Evolutionary conservation across 73 alveolate genomes (phyloP).

Genomic region (Chromera velia): DNA sequence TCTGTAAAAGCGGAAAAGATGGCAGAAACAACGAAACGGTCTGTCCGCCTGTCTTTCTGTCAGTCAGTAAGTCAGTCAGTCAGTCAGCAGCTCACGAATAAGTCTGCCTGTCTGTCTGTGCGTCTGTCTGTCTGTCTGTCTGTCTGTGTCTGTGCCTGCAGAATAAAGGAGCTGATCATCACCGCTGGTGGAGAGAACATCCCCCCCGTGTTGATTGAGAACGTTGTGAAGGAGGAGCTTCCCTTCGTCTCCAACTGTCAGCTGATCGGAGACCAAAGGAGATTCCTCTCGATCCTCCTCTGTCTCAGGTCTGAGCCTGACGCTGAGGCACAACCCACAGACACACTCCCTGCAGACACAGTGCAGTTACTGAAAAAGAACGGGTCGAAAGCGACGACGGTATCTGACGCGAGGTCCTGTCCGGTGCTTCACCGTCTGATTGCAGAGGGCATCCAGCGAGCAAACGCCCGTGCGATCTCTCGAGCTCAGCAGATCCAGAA

Average conservation of each 20-base stretch:
- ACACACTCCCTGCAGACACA: not conserved
- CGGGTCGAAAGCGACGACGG: too few species aligned
- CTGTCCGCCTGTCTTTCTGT: too few species aligned
- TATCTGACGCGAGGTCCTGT: too few species aligned
- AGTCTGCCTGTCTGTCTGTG: too few species aligned
- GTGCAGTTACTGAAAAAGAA: too few species aligned
- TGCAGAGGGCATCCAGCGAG: slow-evolving; percentile 14
- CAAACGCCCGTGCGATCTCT: slow-evolving; percentile 11
- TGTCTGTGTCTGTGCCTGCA: slow-evolving; percentile 51
- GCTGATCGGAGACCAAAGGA: slow-evolving; percentile 72
- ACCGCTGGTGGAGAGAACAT: slow-evolving; percentile 95
- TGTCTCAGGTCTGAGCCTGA: not conserved
- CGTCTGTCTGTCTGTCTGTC: too few species aligned
- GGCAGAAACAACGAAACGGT: too few species aligned
- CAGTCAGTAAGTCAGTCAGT: too few species aligned
- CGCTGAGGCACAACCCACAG: not conserved
- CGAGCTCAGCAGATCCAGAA: slow-evolving; percentile 63
- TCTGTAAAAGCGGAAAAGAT: too few species aligned
- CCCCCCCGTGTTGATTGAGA: slow-evolving; percentile 85
- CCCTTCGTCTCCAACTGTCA: slow-evolving; percentile 62
- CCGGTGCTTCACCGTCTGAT: not conserved
- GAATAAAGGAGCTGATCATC: slow-evolving; percentile 81
- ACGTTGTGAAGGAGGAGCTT: slow-evolving; percentile 63
- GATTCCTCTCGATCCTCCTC: slow-evolving; percentile 54
- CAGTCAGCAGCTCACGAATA: too few species aligned